phyloP scores from a whole-genome alignment of 768 basidiomycete species.

The Lactifluus rugatus region DNA sequence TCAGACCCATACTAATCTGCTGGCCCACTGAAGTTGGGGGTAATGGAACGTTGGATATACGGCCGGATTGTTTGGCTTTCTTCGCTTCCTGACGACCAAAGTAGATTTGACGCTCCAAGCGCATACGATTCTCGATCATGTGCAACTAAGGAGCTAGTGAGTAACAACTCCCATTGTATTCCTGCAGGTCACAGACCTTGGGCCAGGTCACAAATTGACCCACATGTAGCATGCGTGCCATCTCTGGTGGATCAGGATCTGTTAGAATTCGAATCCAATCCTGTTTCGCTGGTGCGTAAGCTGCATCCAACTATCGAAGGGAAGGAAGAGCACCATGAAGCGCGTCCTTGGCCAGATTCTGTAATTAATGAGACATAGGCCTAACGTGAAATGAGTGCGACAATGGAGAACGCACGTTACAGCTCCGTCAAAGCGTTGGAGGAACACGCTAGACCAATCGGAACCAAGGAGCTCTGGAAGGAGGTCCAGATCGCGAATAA shows the following conservation, averaged over 20 bases:
- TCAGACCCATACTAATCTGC: constrained; percentile 10
- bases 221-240: constrained; percentile 78
- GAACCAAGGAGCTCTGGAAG: constrained; percentile 87
- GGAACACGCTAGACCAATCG: constrained; percentile 95
- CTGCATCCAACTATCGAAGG: constrained; percentile 5
- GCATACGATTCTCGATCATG: constrained; percentile 88
- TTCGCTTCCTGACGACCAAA: constrained; percentile 69
- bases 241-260: constrained; percentile 71
- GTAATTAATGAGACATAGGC: neutral
- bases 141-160: constrained; percentile 48
- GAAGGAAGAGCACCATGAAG: constrained; percentile 41
- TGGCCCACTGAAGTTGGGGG: neutral
- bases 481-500: constrained; percentile 93
- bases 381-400: neutral
- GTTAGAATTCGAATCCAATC: constrained; percentile 44
- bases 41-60: constrained; percentile 17
- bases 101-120: constrained; percentile 74
- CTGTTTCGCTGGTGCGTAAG: constrained; percentile 3
- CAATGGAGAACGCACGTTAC: constrained; percentile 54
- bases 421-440: constrained; percentile 85
- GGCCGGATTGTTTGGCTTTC: constrained; percentile 33
- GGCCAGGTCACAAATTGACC: constrained; percentile 96
- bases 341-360: constrained; percentile 84
- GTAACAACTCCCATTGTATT: neutral
- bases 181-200: constrained; percentile 44